Conservation (phyloP, 441 rosid genomes). For the Viola pubescens region DNA sequence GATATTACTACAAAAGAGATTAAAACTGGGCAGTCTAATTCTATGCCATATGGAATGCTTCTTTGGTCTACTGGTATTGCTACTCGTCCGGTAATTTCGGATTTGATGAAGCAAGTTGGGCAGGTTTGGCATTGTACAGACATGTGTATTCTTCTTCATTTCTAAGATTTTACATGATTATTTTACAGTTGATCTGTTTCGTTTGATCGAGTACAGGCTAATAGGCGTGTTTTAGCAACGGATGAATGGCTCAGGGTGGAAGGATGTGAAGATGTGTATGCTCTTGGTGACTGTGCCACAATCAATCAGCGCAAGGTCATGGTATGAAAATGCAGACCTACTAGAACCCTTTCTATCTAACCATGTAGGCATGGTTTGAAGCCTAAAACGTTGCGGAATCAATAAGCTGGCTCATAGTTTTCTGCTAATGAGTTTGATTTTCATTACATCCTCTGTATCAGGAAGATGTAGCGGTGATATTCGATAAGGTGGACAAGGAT, state of each 20-base stretch:
- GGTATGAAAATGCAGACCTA: conserved; percentile 25
- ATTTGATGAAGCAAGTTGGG: conserved; percentile 77
- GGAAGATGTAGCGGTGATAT: conserved; percentile 70
- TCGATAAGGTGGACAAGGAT: conserved; percentile 70
- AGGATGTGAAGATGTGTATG: conserved; percentile 54
- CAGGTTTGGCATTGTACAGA: conserved; percentile 45
- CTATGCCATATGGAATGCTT: conserved; percentile 75
- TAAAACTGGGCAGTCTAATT: conserved; percentile 40
- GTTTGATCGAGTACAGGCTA: conserved; percentile 33
- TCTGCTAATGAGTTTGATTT: not conserved
- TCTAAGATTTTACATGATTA: not conserved
- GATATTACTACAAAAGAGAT: conserved; percentile 59
- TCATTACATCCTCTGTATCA: conserved; percentile 21
- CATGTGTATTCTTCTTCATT: not conserved
- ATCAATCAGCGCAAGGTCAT: conserved; percentile 77
- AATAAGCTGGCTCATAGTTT: not conserved
- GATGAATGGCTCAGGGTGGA: conserved; percentile 93
- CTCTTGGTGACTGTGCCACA: conserved; percentile 92
- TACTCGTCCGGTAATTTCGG: conserved; percentile 61
- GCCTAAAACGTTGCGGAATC: not conserved
- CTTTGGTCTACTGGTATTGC: conserved; percentile 96
- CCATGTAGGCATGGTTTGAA: not conserved
- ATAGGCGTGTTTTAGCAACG: conserved; percentile 71
- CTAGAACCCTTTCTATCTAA: not conserved
- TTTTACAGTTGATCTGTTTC: not conserved